Conservation (phyloP, 1,284 basidiomycete species). For the Cerioporus squamosus region DNA sequence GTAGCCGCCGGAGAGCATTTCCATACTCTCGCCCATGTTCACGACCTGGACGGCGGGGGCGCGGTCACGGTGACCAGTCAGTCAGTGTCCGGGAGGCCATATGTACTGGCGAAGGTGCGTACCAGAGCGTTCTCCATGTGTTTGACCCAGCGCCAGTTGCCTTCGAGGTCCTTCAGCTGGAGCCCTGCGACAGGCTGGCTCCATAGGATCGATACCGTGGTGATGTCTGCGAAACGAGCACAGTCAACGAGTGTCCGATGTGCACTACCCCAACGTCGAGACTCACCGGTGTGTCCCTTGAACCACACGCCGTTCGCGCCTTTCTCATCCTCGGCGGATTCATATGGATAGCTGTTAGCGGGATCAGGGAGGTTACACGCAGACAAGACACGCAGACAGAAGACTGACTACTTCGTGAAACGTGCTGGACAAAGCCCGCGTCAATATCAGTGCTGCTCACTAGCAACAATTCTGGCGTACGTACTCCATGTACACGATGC, state of each 20-base stretch:
- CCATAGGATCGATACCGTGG: constrained; percentile 57
- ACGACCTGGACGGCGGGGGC: constrained; percentile 32
- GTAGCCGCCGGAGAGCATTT: constrained; percentile 49
- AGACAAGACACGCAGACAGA: background rate
- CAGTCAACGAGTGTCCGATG: background rate
- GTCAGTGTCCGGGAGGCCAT: background rate
- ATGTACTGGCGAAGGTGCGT: constrained; percentile 9
- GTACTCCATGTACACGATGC: constrained; percentile 35
- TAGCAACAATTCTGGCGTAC: background rate
- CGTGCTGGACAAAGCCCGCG: constrained; percentile 5
- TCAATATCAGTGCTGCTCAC: background rate
- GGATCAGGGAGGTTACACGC: background rate
- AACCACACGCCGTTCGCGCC: constrained; percentile 61
- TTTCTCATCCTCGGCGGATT: constrained; percentile 48
- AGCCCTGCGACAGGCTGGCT: constrained; percentile 62
- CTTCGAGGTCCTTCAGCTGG: constrained; percentile 56
- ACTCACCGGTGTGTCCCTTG: constrained; percentile 43
- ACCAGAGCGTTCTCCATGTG: constrained; percentile 65
- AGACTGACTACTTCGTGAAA: constrained; percentile 42
- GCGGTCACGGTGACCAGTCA: background rate
- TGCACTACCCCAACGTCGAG: background rate
- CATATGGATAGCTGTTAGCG: constrained; percentile 33
- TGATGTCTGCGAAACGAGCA: constrained; percentile 46
- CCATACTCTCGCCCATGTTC: constrained; percentile 47
- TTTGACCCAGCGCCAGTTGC: constrained; percentile 61